These are phyloP conservation scores for Massospora cicadina DNA, from an alignment of 371 early-diverging fungal species.

Conservation along the genomic window DNA sequence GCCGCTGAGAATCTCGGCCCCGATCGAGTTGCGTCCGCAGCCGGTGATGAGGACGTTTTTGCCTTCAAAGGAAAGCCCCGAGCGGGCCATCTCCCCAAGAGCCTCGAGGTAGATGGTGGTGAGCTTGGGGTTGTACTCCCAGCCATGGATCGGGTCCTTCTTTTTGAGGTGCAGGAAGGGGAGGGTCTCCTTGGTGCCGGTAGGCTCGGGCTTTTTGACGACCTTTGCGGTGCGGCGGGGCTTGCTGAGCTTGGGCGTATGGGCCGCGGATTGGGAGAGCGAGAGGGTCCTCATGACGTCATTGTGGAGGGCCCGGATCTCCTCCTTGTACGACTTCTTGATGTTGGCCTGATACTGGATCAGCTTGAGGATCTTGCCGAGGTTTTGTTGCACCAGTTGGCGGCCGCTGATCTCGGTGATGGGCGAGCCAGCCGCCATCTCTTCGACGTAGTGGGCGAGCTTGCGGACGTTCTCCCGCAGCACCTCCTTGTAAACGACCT, in stretches of 20 bases:
- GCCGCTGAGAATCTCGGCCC: conserved; percentile 66
- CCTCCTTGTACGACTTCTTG: conserved; percentile 50
- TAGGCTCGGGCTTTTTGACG: conserved; percentile 33
- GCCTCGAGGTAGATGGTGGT: conserved; percentile 58
- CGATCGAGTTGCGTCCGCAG: conserved; percentile 84
- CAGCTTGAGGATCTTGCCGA: conserved; percentile 54
- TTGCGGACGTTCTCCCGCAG: conserved; percentile 43
- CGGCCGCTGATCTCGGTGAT: conserved; percentile 48
- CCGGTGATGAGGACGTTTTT: conserved; percentile 79
- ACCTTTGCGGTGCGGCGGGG: conserved; percentile 14
- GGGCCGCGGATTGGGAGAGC: conserved; percentile 48
- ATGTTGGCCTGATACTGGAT: too few species aligned
- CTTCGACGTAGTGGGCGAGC: conserved; percentile 46
- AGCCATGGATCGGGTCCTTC: conserved; percentile 38
- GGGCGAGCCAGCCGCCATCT: conserved; percentile 49
- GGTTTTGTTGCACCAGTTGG: conserved; percentile 56
- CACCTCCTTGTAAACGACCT: conserved; percentile 66
- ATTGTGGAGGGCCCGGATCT: conserved; percentile 41
- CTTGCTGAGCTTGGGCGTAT: conserved; percentile 29
- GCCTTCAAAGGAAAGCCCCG: conserved; percentile 66
- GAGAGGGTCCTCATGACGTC: conserved; percentile 55
- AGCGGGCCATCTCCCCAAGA: conserved; percentile 43
- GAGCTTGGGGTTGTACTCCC: conserved; percentile 50
- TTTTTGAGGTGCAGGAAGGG: conserved; percentile 62
- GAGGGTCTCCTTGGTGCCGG: conserved; percentile 35